phyloP scores from a whole-genome alignment of 2,329 filamentous ascomycete species.

The Diaporthe aspalathi region DNA sequence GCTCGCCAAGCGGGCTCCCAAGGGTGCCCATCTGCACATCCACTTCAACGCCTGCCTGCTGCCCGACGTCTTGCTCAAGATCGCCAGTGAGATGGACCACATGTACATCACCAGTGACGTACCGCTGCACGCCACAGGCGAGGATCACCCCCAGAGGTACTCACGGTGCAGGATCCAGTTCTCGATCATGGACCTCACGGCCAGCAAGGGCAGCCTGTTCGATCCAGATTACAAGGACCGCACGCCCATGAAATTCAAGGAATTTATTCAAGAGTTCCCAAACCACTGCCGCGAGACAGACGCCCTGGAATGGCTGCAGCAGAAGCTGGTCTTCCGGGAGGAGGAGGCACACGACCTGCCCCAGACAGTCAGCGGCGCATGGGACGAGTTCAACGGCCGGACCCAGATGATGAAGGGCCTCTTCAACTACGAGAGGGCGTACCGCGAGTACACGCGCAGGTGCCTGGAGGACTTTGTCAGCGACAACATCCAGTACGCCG shows the following conservation, averaged over 20 bases:
- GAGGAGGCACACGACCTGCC: slow-evolving; percentile 66
- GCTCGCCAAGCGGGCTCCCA: slow-evolving; percentile 71
- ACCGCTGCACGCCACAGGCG: slow-evolving; percentile 56
- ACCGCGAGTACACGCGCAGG: slow-evolving; percentile 64
- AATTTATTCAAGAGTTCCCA: slow-evolving; percentile 54
- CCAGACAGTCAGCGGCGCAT: slow-evolving; percentile 63
- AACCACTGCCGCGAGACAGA: slow-evolving; percentile 43
- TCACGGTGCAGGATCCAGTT: slow-evolving; percentile 71
- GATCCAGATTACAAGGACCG: slow-evolving; percentile 55
- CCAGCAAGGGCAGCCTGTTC: slow-evolving; percentile 60
- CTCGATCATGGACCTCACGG: slow-evolving; percentile 57
- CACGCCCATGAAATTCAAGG: slow-evolving; percentile 57
- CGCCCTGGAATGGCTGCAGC: slow-evolving; percentile 65
- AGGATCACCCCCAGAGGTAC: slow-evolving; percentile 48
- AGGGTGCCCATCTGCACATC: slow-evolving; percentile 78
- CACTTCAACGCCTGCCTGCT: slow-evolving; percentile 82
- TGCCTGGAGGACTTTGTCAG: slow-evolving; percentile 66
- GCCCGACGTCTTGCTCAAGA: slow-evolving; percentile 68
- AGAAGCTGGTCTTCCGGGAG: slow-evolving; percentile 72
- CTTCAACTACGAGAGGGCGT: slow-evolving; percentile 68
- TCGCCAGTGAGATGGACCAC: slow-evolving; percentile 65
- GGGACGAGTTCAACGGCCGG: slow-evolving; percentile 64
- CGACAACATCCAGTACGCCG: slow-evolving; percentile 71
- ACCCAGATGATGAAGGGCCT: slow-evolving; percentile 72
- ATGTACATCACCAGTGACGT: slow-evolving; percentile 77